Conservation (phyloP, 495 filamentous ascomycete species). For the Podospora didyma region DNA sequence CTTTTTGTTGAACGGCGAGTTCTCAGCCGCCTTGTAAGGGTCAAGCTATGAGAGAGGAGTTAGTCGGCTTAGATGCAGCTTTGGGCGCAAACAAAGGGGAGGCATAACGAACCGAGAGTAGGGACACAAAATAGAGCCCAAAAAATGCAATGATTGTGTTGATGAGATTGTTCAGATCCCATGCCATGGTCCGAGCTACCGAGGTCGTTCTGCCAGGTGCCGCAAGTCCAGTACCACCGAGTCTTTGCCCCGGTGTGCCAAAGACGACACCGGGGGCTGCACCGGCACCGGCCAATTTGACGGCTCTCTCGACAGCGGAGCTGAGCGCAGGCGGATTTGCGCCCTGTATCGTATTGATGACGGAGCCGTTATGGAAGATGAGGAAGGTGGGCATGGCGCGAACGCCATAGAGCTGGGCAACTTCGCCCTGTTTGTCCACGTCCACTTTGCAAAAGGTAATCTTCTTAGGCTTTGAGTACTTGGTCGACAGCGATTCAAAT, state of each 20-base stretch:
- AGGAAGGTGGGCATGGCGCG: constrained; percentile 82
- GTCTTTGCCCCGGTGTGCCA: constrained; percentile 32
- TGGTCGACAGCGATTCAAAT: constrained; percentile 54
- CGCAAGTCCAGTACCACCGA: constrained; percentile 25
- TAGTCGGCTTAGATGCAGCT: constrained; percentile 10
- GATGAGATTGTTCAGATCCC: constrained; percentile 41
- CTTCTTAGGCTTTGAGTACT: constrained; percentile 48
- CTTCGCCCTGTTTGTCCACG: constrained; percentile 53
- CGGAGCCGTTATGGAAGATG: constrained; percentile 71
- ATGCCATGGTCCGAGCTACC: constrained; percentile 29
- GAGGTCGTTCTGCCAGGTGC: constrained; percentile 15
- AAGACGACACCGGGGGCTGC: constrained; percentile 42
- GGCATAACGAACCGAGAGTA: constrained; percentile 46
- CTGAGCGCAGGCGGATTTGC: constrained; percentile 72
- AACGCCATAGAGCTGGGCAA: constrained; percentile 51
- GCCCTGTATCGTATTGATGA: constrained; percentile 70
- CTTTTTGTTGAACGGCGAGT: constrained; percentile 59
- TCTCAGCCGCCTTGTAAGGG: constrained; percentile 59
- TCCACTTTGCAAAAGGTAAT: constrained; percentile 61
- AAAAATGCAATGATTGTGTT: constrained; percentile 51
- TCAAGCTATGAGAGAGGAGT: constrained; percentile 49
- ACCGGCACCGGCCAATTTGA: constrained; percentile 47
- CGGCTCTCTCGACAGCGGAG: constrained; percentile 72
- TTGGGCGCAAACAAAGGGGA: background rate
- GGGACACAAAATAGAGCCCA: constrained; percentile 54